A percentile compares a stretch with the other conserved stretches of the same genome.
Conservation (phyloP, 1,284 basidiomycete genomes). For the Porodaedalea pini region DNA sequence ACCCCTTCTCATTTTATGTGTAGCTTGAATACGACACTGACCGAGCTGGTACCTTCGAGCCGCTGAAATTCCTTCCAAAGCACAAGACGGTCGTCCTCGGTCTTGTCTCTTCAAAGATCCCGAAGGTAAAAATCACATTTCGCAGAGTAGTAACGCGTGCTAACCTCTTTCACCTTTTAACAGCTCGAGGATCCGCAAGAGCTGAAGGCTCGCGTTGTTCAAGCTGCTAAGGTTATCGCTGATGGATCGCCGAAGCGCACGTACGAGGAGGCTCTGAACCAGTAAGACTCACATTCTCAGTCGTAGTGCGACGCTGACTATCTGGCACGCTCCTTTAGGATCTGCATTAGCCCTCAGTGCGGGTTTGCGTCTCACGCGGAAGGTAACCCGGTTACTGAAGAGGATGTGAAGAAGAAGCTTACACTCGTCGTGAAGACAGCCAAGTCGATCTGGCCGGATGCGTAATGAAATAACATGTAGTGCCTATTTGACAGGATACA, state of each 20-base stretch:
- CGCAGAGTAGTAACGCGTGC: slow-evolving; percentile 6
- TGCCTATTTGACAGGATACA: too few relatives aligned
- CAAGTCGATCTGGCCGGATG: slow-evolving; percentile 23
- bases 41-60: slow-evolving; percentile 68
- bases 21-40: slow-evolving; percentile 77
- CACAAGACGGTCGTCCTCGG: slow-evolving; percentile 72
- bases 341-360: slow-evolving; percentile 36
- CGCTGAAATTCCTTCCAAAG: slow-evolving; percentile 60
- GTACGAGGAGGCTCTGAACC: slow-evolving; percentile 53
- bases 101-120: slow-evolving; percentile 69
- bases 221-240: slow-evolving; percentile 60
- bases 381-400: slow-evolving; percentile 28
- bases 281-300: slow-evolving; percentile 38
- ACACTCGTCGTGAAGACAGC: slow-evolving; percentile 28
- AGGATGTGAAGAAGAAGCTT: slow-evolving; percentile 30
- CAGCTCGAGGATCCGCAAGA: slow-evolving; percentile 59
- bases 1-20: not conserved
- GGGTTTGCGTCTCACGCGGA: slow-evolving; percentile 34
- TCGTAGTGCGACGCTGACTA: not conserved
- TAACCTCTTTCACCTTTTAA: not conserved
- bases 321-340: slow-evolving; percentile 1
- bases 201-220: slow-evolving; percentile 57
- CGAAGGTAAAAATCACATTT: slow-evolving; percentile 36
- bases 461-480: too few relatives aligned
- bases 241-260: slow-evolving; percentile 50